Evolutionary conservation across 1,284 basidiomycete genomes (phyloP).

Genomic region (Takashimella koratensis): DNA sequence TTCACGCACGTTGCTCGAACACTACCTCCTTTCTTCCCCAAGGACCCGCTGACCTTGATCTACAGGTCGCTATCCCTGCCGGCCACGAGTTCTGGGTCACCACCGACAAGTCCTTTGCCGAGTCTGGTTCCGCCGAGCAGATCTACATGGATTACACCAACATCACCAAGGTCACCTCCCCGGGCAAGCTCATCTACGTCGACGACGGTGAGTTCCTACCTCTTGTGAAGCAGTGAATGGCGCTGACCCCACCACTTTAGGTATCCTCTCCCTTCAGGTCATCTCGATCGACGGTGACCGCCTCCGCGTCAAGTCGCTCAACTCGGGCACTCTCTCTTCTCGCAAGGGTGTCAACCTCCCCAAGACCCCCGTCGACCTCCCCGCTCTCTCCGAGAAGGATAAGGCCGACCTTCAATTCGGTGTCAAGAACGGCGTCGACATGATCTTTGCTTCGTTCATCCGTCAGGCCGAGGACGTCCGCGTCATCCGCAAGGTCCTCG

Average conservation of each 20-base stretch:
- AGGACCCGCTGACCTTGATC: background rate
- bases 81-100: constrained; percentile 94
- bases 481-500: constrained; percentile 85
- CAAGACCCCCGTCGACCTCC: constrained; percentile 96
- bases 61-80: constrained; percentile 72
- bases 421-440: constrained; percentile 96
- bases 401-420: constrained; percentile 92
- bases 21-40: too few species aligned
- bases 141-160: constrained; percentile 92
- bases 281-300: constrained; percentile 75
- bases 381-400: constrained; percentile 97
- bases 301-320: constrained; percentile 83
- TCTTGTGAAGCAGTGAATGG: too few species aligned
- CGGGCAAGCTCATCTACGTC: constrained; percentile 94
- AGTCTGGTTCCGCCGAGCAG: constrained; percentile 73
- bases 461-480: constrained; percentile 86
- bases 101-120: constrained; percentile 75
- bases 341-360: constrained; percentile 99
- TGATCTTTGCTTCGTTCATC: constrained; percentile 98
- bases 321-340: constrained; percentile 89
- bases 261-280: constrained; percentile 91
- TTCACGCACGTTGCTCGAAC: too few species aligned
- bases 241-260: constrained; percentile 49
- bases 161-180: constrained; percentile 89
- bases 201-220: constrained; percentile 78